These are phyloP conservation scores for Rubia peregrina DNA, from an alignment of 305 asterid species.

Conservation along the genomic window DNA sequence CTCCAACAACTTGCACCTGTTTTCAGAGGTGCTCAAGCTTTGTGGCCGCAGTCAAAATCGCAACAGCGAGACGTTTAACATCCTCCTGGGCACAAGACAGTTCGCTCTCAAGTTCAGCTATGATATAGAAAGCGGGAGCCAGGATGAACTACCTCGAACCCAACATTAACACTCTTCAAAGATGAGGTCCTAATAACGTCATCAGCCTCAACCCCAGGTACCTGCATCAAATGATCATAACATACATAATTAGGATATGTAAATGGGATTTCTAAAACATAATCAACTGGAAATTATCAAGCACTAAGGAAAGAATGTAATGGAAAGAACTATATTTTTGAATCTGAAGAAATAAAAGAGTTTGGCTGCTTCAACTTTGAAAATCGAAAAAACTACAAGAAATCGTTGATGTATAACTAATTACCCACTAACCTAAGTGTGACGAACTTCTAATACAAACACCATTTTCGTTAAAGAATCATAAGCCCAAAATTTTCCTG, in stretches of 20 bases:
- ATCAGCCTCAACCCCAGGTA: conserved; percentile 99
- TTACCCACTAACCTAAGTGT: background rate
- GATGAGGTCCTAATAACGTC: conserved; percentile 96
- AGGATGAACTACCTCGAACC: conserved; percentile 61
- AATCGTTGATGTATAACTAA: background rate
- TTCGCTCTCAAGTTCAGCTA: conserved; percentile 30
- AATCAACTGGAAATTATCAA: background rate
- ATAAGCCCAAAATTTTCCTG: no score
- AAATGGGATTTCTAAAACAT: background rate
- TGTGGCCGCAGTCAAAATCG: conserved; percentile 35
- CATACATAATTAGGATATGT: conserved; percentile 8
- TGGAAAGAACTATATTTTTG: background rate
- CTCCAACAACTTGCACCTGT: conserved; percentile 54
- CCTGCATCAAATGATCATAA: conserved; percentile 43
- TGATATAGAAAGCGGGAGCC: background rate
- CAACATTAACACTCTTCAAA: conserved; percentile 66
- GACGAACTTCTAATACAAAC: background rate
- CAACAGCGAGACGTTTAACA: conserved; percentile 48
- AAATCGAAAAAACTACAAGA: background rate
- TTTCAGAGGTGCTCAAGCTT: conserved; percentile 54
- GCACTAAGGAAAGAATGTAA: background rate
- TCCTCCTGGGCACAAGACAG: conserved; percentile 44
- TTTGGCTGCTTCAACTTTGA: background rate
- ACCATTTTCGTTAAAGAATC: no score
- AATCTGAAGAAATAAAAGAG: background rate